Conservation (phyloP, 306 rosid species). For the Trifolium pratense region DNA sequence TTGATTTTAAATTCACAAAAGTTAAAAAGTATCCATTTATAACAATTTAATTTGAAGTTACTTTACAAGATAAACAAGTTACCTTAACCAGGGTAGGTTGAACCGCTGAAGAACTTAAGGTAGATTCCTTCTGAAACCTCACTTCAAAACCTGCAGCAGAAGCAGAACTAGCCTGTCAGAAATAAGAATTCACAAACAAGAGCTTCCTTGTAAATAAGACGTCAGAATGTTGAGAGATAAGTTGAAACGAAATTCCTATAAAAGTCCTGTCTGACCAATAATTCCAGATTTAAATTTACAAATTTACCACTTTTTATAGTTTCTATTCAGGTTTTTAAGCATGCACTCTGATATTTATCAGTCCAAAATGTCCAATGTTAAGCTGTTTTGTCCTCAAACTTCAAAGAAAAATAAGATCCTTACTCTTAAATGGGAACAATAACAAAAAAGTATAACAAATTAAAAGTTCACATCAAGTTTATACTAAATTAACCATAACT, state of each 20-base stretch:
- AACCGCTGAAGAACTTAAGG: conserved; percentile 78
- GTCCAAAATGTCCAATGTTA: not conserved
- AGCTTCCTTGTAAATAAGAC: conserved; percentile 19
- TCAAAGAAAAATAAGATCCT: conserved; percentile 5
- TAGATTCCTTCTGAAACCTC: conserved; percentile 93
- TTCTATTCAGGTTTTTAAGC: too few relatives aligned
- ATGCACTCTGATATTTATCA: not conserved
- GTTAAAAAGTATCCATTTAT: too few relatives aligned
- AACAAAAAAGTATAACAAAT: conserved; percentile 8
- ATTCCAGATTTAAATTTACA: too few relatives aligned
- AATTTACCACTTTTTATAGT: too few relatives aligned
- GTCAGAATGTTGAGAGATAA: not conserved
- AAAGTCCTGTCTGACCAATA: too few relatives aligned
- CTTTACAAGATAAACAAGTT: conserved; percentile 23
- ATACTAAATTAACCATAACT: conserved; percentile 10
- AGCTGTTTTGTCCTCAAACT: not conserved
- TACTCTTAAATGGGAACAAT: conserved; percentile 1
- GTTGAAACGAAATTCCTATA: too few relatives aligned
- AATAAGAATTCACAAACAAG: not conserved
- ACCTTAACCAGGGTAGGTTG: conserved; percentile 96
- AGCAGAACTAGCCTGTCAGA: conserved; percentile 27
- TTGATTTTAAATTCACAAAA: too few relatives aligned
- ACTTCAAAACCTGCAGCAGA: conserved; percentile 87
- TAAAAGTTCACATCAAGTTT: conserved; percentile 28
- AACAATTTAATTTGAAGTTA: not conserved